Evolutionary conservation across 2,329 filamentous ascomycete species (phyloP).

Genomic region (Pseudocercospora eumusae): DNA sequence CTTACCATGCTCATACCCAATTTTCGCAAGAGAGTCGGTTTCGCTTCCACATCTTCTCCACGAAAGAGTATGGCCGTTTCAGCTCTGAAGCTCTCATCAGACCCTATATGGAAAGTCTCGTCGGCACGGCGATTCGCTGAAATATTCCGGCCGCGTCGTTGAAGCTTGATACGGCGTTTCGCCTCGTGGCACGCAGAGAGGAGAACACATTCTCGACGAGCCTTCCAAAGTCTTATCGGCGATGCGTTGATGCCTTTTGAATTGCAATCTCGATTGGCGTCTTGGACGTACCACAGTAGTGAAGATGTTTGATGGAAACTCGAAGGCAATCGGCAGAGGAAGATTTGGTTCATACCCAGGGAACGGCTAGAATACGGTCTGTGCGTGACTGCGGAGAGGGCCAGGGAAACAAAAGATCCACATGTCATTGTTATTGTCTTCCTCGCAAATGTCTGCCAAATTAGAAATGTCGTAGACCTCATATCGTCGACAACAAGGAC

Average conservation of each 20-base stretch:
- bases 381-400: not conserved
- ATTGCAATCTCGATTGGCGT: conserved; percentile 2
- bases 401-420: not conserved
- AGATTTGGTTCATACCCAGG: not conserved
- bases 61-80: not conserved
- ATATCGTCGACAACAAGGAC: not conserved
- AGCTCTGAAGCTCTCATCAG: not conserved
- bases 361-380: not conserved
- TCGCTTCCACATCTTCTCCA: not conserved
- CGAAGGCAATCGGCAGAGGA: not conserved
- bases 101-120: too few relatives aligned
- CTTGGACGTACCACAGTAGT: not conserved
- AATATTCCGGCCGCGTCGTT: not conserved
- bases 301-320: not conserved
- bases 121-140: too few relatives aligned
- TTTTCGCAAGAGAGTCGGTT: not conserved
- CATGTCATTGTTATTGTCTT: not conserved
- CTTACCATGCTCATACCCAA: not conserved
- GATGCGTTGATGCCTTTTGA: not conserved
- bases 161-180: not conserved
- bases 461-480: not conserved
- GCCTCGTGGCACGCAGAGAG: not conserved
- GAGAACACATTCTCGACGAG: not conserved
- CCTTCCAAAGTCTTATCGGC: not conserved
- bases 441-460: not conserved